A percentile compares a stretch with the other conserved stretches of the same genome.
These are phyloP conservation scores for Epichloe sylvatica DNA, from an alignment of 2,329 filamentous ascomycete species.

Conservation along the genomic window DNA sequence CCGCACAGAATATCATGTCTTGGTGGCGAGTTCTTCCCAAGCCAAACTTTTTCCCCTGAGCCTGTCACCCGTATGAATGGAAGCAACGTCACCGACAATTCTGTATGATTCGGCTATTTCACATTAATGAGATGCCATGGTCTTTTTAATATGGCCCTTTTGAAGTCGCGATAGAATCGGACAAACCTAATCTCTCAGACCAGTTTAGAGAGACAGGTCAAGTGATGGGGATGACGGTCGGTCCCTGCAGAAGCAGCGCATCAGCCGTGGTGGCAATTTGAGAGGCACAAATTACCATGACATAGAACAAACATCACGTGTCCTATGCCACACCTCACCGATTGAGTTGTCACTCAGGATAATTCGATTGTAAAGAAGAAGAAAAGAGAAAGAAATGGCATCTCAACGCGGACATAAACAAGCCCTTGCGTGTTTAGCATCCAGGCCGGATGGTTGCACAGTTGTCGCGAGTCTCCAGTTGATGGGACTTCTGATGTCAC, in stretches of 20 bases:
- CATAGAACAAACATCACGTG: constrained; percentile 6
- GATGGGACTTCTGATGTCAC: constrained; percentile 2
- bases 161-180: constrained; percentile 1
- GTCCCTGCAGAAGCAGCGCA: constrained; percentile 1
- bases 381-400: background rate
- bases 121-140: constrained; percentile 5
- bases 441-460: background rate
- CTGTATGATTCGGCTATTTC: constrained; percentile 5
- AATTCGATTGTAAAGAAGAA: constrained; percentile 3
- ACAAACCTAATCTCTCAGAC: background rate
- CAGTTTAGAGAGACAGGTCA: constrained; percentile 1
- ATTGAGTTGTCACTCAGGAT: constrained; percentile 3
- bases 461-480: constrained; percentile 1
- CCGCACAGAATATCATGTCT: background rate
- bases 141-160: constrained; percentile 1
- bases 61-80: constrained; percentile 6
- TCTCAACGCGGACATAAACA: constrained; percentile 3
- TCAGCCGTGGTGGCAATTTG: constrained; percentile 1
- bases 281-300: constrained; percentile 2
- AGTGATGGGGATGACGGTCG: background rate
- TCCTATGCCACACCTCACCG: constrained; percentile 4
- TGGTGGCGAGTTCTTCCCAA: background rate
- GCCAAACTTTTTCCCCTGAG: background rate
- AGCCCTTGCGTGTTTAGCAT: background rate
- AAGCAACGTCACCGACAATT: constrained; percentile 5